Evolutionary conservation across 495 filamentous ascomycete species (phyloP).

Genomic region (Tuber magnatum): DNA sequence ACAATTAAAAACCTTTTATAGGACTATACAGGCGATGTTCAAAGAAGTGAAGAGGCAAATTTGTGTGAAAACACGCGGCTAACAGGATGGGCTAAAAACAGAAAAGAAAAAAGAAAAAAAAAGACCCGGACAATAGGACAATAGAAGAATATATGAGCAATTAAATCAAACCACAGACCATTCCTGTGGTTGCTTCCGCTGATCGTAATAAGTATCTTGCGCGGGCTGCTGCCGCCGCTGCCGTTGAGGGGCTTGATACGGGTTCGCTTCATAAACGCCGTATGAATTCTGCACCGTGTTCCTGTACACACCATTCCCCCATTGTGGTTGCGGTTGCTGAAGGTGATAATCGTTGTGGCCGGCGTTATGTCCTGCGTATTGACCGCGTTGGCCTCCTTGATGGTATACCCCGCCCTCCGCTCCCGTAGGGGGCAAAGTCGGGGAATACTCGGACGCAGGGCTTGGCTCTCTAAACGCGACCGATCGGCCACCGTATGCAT

Average conservation of each 20-base stretch:
- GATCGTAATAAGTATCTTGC: neutral
- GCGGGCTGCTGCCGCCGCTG: constrained; percentile 6
- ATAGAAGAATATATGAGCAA: neutral
- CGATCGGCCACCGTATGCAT: neutral
- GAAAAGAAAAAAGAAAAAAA: neutral
- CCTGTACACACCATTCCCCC: constrained; percentile 1
- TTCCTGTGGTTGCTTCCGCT: neutral
- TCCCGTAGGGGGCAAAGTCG: neutral
- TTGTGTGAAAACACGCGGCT: neutral
- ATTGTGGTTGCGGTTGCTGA: constrained; percentile 12
- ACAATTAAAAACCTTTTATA: neutral
- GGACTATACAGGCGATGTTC: neutral
- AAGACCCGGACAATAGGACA: neutral
- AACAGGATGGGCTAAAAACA: neutral
- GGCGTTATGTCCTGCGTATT: neutral
- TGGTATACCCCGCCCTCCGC: neutral
- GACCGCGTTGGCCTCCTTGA: neutral
- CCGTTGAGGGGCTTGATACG: constrained; percentile 11
- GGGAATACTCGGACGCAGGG: constrained; percentile 1
- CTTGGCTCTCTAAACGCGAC: neutral
- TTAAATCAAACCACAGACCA: neutral
- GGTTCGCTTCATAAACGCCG: constrained; percentile 7
- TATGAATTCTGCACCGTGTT: constrained; percentile 11
- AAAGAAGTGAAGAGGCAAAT: neutral
- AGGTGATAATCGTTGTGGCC: constrained; percentile 3